These are phyloP conservation scores for Kluyveromyces starmeri DNA, from an alignment of 805 yeast genomes.

Conservation along the genomic window DNA sequence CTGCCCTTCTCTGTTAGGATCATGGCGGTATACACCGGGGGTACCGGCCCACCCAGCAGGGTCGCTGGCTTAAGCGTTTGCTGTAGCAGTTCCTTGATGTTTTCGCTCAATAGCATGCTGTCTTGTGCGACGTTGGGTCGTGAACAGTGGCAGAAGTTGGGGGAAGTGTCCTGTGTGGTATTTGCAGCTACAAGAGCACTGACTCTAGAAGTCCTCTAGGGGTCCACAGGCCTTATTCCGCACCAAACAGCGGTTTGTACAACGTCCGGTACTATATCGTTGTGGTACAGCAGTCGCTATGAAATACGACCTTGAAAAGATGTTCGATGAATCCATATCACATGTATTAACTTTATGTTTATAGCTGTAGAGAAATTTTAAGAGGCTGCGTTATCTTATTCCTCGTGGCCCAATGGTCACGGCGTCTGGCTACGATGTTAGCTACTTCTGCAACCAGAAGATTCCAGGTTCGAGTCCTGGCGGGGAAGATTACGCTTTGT, in stretches of 20 bases:
- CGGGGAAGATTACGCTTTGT: conserved; percentile 30
- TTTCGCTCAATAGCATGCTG: conserved; percentile 19
- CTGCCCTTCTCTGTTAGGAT: conserved; percentile 24
- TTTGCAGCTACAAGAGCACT: too few species aligned
- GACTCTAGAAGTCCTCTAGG: too few species aligned
- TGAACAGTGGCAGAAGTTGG: too few species aligned
- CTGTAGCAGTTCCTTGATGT: conserved; percentile 15
- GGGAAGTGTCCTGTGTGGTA: too few species aligned
- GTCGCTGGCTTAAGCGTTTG: conserved; percentile 15
- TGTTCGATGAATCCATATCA: too few species aligned
- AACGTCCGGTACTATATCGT: too few species aligned
- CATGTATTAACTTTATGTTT: too few species aligned
- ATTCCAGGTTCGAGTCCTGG: conserved; percentile 50
- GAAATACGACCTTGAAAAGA: too few species aligned
- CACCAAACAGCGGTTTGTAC: too few species aligned
- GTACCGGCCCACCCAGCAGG: conserved; percentile 3
- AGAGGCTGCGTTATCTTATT: conserved; percentile 35
- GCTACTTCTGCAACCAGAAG: conserved; percentile 31
- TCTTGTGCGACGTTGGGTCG: not conserved
- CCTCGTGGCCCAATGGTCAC: conserved; percentile 73
- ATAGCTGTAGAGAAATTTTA: too few species aligned
- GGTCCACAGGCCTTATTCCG: too few species aligned
- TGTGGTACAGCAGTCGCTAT: too few species aligned
- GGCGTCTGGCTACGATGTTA: conserved; percentile 58
- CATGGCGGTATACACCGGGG: conserved; percentile 21